Evolutionary conservation across 257 asterid genomes (phyloP), one percentile per base, ranked within the genome.

Genomic region (Solanum ahanhuiri): DNA sequence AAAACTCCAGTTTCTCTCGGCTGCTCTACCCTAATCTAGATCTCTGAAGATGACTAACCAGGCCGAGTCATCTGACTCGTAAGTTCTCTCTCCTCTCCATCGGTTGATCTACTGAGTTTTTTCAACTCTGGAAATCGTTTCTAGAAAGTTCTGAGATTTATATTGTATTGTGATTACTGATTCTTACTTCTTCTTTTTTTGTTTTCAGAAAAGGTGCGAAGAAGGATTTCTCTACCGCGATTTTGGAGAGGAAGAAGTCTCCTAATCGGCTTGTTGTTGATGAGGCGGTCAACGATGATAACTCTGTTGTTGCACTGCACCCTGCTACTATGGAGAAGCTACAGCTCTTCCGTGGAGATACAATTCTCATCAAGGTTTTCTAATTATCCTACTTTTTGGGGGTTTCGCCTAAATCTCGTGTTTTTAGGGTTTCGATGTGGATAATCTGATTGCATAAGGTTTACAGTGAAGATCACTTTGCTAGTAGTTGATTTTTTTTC

Each of bases 311-410:
- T 23, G 66, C 95, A n/a, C 93, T 95, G 31, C 94, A 95, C 87
- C 97, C 98, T 6, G 85, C 84, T 28, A 94, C 98, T 18, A 93
- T 95, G 98, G 98, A 95, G 82, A 95, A 94, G 94, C 98, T 95
- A 57, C 92, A 94, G 89, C 91, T 95, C 83, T 95, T 95, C 90
- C 98, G 97, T 18, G 98, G 98, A 7, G 98, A 94, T 73, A 94
- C 98, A 85, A 89, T 94, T 85, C 79, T 95, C 91, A 87, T 95
- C 12, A 95, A 94, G 98, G 98, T 95, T 31, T 45, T 22, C 1
- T 28, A 28, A 17, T 8, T 81, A 81, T 14, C 2, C 7, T 28
- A 81, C 1, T 30, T 48, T 48, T 81, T 48, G 23, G 15, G 64
- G 2, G 1, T 77, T 25, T 28, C 25, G 25, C 35, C 67, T 81